These are phyloP conservation scores for Ceratobasidium sp. DNA, from an alignment of 1,284 basidiomycete genomes.

Conservation along the genomic window DNA sequence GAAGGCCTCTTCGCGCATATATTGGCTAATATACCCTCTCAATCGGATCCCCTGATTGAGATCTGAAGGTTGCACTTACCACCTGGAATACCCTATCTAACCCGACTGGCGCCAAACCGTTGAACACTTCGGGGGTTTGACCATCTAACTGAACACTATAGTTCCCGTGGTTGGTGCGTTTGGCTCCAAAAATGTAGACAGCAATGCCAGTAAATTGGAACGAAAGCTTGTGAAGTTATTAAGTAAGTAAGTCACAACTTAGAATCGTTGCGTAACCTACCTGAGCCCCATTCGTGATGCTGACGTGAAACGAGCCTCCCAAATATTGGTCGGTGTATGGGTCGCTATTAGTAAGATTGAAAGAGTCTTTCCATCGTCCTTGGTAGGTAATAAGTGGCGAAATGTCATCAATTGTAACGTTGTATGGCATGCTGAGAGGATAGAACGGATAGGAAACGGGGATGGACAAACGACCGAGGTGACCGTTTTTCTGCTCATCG, in stretches of 20 bases:
- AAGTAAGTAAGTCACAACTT: neutral
- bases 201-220: conserved; percentile 31
- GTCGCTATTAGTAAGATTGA: neutral
- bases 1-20: neutral
- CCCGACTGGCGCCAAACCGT: conserved; percentile 33
- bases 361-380: conserved; percentile 31
- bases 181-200: conserved; percentile 42
- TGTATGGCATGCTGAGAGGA: conserved; percentile 43
- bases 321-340: conserved; percentile 6
- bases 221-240: neutral
- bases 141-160: conserved; percentile 19
- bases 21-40: neutral
- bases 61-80: neutral
- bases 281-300: conserved; percentile 13
- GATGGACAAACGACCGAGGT: no score
- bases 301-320: conserved; percentile 7
- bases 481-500: no score
- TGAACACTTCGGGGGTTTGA: conserved; percentile 1
- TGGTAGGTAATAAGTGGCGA: conserved; percentile 36
- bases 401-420: conserved; percentile 39
- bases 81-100: conserved; percentile 23
- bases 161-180: conserved; percentile 20
- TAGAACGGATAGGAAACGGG: no score
- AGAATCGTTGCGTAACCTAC: neutral
- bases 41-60: no score